A percentile compares a stretch with the other conserved stretches of the same genome.
These are phyloP conservation scores for Zanthoxylum bungeanum DNA, from an alignment of 345 rosid species.

Conservation along the genomic window DNA sequence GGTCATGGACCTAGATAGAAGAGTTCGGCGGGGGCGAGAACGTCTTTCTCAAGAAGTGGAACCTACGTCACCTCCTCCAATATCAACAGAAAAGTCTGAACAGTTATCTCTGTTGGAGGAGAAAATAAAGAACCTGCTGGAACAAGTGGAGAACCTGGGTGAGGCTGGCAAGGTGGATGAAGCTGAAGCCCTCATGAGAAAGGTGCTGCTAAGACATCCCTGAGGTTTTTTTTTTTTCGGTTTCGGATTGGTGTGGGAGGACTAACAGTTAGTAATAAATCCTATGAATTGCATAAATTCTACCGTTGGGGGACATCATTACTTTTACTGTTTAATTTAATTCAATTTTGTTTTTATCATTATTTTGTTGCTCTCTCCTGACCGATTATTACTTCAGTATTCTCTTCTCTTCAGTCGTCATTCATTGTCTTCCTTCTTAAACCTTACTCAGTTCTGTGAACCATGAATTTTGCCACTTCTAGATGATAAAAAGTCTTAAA, in stretches of 20 bases:
- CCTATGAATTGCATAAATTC: neutral
- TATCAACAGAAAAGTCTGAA: conserved; percentile 81
- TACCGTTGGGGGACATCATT: neutral
- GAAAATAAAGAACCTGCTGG: conserved; percentile 86
- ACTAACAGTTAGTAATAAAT: neutral
- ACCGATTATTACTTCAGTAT: neutral
- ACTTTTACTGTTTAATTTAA: neutral
- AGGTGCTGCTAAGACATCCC: conserved; percentile 42
- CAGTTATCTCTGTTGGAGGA: conserved; percentile 83
- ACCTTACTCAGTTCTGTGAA: neutral
- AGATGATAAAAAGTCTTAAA: neutral
- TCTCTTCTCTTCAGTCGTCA: no score
- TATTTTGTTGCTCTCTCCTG: neutral
- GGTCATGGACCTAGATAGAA: conserved; percentile 96
- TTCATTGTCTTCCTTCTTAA: neutral
- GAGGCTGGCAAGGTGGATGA: conserved; percentile 99
- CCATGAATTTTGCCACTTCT: neutral
- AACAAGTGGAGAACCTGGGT: conserved; percentile 94
- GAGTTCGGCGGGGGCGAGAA: conserved; percentile 95
- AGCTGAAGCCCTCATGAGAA: conserved; percentile 99
- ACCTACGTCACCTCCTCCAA: conserved; percentile 63
- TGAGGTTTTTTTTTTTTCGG: neutral
- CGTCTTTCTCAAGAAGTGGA: conserved; percentile 92
- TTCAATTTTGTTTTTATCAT: neutral
- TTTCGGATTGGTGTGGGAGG: no score